Evolutionary conservation across 108 stramenopile species (phyloP).

Genomic region (Pseudonitzschia multiseries): DNA sequence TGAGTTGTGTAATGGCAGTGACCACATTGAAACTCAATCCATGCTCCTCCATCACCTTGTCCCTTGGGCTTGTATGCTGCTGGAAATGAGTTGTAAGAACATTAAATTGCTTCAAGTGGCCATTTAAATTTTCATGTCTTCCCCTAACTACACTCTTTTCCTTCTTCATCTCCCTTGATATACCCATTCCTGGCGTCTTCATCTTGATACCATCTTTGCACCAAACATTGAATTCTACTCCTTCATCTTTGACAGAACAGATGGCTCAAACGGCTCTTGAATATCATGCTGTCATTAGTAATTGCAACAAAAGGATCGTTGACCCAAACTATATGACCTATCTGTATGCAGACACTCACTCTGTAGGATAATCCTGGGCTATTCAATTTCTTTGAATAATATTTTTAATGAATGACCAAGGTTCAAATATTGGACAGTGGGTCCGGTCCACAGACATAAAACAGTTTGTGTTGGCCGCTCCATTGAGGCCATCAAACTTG

Average conservation of each 20-base stretch:
- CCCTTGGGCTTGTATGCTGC: not conserved
- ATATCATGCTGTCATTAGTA: constrained; percentile 28
- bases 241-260: constrained; percentile 26
- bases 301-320: constrained; percentile 36
- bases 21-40: not conserved
- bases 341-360: constrained; percentile 31
- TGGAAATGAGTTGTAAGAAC: not conserved
- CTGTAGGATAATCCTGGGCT: constrained; percentile 34
- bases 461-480: not conserved
- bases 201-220: constrained; percentile 11
- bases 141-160: constrained; percentile 9
- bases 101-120: constrained; percentile 8
- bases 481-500: not conserved
- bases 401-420: not conserved
- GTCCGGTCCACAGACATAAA: not conserved
- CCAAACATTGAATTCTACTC: constrained; percentile 30
- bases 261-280: constrained; percentile 11
- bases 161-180: not conserved
- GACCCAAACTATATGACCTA: constrained; percentile 33
- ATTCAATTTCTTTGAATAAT: constrained; percentile 32
- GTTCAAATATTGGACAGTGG: constrained; percentile 1
- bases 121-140: constrained; percentile 19
- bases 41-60: constrained; percentile 2
- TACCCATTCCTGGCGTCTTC: not conserved
- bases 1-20: constrained; percentile 10